Conservation (phyloP, 176 grass and related monocot genomes). For the Alopecurus myosuroides region DNA sequence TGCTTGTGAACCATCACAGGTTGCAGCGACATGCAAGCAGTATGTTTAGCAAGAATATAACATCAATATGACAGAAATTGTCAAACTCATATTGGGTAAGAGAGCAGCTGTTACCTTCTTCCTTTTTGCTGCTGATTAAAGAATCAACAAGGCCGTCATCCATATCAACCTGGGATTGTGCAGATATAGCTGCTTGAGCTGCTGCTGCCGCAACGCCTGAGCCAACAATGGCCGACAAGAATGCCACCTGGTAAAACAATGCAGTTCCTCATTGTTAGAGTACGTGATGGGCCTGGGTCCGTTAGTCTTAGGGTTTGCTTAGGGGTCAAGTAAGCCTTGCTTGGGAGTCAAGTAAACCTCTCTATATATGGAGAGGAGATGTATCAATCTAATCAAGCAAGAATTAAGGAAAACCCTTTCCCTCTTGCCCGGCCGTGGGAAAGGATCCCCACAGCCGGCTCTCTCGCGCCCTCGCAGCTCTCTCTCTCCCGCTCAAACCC, state of each 20-base stretch:
- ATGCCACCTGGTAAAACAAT: conserved; percentile 70
- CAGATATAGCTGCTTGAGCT: conserved; percentile 73
- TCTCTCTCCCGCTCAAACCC: too few species aligned
- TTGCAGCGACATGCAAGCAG: neutral
- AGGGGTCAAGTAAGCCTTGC: too few species aligned
- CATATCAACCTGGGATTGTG: conserved; percentile 51
- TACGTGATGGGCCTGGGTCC: too few species aligned
- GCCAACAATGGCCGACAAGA: conserved; percentile 85
- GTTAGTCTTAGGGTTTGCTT: too few species aligned
- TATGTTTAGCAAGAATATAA: neutral
- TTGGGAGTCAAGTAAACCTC: too few species aligned
- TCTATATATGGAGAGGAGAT: too few species aligned
- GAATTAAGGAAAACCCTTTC: too few species aligned
- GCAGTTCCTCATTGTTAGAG: conserved; percentile 19
- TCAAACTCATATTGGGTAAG: conserved; percentile 3
- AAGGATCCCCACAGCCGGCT: too few species aligned
- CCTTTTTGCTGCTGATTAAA: conserved; percentile 23
- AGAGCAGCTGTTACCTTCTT: conserved; percentile 52
- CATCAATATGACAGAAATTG: conserved; percentile 14
- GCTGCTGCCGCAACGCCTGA: conserved; percentile 59
- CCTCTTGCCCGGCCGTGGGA: too few species aligned
- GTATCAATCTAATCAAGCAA: too few species aligned
- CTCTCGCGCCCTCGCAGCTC: too few species aligned
- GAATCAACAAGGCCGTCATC: conserved; percentile 31
- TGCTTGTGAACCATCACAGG: neutral